Percentiles rank a stretch among this genome's conserved stretches.
Conservation (phyloP, 2,329 filamentous ascomycete genomes). For the Neopestalotiopsis clavispora region DNA sequence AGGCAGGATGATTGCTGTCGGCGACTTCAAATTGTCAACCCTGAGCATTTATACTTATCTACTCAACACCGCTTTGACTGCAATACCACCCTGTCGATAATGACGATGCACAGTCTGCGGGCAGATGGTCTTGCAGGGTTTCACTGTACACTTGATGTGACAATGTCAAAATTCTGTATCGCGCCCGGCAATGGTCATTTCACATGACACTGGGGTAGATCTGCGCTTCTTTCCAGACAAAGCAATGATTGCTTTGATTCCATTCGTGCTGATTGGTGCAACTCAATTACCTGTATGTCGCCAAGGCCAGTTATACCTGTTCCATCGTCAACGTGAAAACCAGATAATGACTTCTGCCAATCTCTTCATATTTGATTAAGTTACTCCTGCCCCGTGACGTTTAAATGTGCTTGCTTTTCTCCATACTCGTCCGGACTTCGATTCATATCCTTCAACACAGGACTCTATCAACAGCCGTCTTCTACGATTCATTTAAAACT, state of each 20-base stretch:
- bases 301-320: neutral
- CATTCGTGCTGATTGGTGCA: neutral
- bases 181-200: neutral
- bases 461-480: neutral
- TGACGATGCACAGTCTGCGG: neutral
- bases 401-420: neutral
- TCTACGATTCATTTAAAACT: neutral
- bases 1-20: neutral
- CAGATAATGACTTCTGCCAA: neutral
- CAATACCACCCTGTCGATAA: neutral
- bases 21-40: neutral
- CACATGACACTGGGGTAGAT: neutral
- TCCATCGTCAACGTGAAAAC: neutral
- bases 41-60: neutral
- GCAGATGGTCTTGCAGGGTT: neutral
- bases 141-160: neutral
- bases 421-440: neutral
- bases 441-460: neutral
- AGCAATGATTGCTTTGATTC: slow-evolving; percentile 2
- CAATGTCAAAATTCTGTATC: neutral
- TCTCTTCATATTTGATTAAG: neutral
- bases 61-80: slow-evolving; percentile 1
- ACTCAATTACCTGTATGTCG: neutral
- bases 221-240: neutral
- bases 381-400: neutral